A percentile compares a stretch with the other conserved stretches of the same genome.
These are phyloP conservation scores for Hypericum androsaemum DNA, from an alignment of 345 rosid genomes.

Conservation along the genomic window DNA sequence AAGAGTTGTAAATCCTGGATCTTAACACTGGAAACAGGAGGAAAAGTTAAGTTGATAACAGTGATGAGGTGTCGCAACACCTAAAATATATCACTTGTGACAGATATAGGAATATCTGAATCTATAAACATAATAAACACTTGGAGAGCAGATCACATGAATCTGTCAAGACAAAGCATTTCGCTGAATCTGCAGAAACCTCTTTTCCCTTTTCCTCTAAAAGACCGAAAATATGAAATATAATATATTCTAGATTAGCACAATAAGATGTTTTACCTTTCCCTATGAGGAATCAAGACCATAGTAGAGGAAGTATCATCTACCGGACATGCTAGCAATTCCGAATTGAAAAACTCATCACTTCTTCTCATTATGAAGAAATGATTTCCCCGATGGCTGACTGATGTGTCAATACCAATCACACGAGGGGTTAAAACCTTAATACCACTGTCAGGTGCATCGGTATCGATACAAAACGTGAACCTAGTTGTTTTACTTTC, in stretches of 20 bases:
- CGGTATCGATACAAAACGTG: slow-evolving; percentile 50
- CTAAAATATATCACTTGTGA: not conserved
- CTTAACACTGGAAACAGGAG: slow-evolving; percentile 46
- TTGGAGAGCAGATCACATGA: no score
- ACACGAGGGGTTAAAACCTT: slow-evolving; percentile 64
- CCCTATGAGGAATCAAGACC: slow-evolving; percentile 70
- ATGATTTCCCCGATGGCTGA: slow-evolving; percentile 75
- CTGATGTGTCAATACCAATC: slow-evolving; percentile 57
- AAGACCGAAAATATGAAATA: not conserved
- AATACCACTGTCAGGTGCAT: slow-evolving; percentile 59
- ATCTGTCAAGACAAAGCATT: no score
- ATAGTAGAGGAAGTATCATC: slow-evolving; percentile 47
- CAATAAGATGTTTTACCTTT: slow-evolving; percentile 28
- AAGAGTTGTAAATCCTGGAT: slow-evolving; percentile 72
- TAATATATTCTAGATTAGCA: slow-evolving; percentile 10
- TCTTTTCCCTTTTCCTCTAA: not conserved
- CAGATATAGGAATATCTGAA: not conserved
- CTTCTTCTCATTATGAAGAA: slow-evolving; percentile 71
- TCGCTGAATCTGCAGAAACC: not conserved
- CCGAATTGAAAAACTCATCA: slow-evolving; percentile 72
- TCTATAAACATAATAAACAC: no score
- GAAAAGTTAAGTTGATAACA: slow-evolving; percentile 10
- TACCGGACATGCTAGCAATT: slow-evolving; percentile 59
- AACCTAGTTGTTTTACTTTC: slow-evolving; percentile 67
- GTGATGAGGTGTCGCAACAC: not conserved